Percentiles rank a stretch among this genome's conserved stretches.
Conservation (phyloP, 2,329 filamentous ascomycete genomes). For the Blastomyces silverae region DNA sequence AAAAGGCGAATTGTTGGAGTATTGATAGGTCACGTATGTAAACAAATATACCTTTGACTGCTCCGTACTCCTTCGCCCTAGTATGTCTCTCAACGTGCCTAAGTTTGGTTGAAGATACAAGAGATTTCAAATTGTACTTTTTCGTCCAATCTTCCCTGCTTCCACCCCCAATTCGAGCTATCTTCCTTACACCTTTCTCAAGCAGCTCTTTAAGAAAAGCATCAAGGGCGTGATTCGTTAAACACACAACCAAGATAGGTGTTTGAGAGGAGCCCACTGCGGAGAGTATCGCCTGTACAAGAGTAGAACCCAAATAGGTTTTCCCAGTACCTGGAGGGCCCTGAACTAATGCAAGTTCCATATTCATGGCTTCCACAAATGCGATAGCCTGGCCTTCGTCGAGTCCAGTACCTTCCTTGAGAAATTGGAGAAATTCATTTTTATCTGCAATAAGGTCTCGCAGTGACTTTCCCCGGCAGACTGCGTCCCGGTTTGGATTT, state of each 20-base stretch:
- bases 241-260: constrained; percentile 30
- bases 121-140: constrained; percentile 19
- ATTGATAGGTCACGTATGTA: not conserved
- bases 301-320: constrained; percentile 23
- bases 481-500: not conserved
- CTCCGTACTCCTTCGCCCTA: not conserved
- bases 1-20: not conserved
- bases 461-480: not conserved
- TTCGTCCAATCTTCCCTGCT: constrained; percentile 27
- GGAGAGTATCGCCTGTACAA: constrained; percentile 25
- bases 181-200: constrained; percentile 24
- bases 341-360: constrained; percentile 26
- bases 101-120: constrained; percentile 17
- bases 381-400: constrained; percentile 24
- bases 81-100: constrained; percentile 14
- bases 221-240: constrained; percentile 32
- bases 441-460: constrained; percentile 13
- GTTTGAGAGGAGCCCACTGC: constrained; percentile 21
- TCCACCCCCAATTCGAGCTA: constrained; percentile 28
- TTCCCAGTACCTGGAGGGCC: constrained; percentile 30
- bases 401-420: constrained; percentile 21
- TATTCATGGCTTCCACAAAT: constrained; percentile 22
- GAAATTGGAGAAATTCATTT: constrained; percentile 13
- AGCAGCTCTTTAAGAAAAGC: constrained; percentile 27
- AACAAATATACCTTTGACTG: constrained; percentile 12